Base-by-base conservation (phyloP, 2,329 filamentous ascomycete genomes). In the Tolypocladium sp. region DNA sequence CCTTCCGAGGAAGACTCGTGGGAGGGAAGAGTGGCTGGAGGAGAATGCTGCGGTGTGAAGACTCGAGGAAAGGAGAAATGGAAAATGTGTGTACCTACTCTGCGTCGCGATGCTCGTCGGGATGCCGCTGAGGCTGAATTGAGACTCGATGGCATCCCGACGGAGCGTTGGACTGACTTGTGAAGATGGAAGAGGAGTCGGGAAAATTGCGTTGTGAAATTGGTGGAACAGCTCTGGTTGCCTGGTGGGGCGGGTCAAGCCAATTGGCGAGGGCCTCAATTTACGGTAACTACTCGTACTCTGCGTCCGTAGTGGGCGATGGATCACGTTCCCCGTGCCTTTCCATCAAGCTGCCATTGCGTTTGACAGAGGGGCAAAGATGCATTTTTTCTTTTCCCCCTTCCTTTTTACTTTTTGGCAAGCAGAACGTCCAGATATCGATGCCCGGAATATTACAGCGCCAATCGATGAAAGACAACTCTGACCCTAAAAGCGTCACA, bases 1-100 rank as follows among this genome's bases (percentile, higher is more conserved):
- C 68, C 70, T 68, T 70, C 67, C 49, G 64, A 58, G 42, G 64
- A 72, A 70, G 69, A 73, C 71, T 74, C 71, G 70, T 74, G 55
- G 57, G 59, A 53, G 49, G 35, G 60, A 58, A 56, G 69, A 72
- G 70, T 69, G 69, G 65, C 70, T 71, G 69, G 64, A 65, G 53
- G 63, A 64, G 58, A 57, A 64, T 63, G 66, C 66, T 71, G 69
- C 69, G 38, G 13, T 27, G 25, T 2, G 4, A 33, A 4, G 30
- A 46, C 22, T 15, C 38, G 12, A 33, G 10, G 27, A 35, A 35
- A 22, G 2, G 30, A 35, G 4, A 35, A 4, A 52, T n/a, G 20
- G 30, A 35, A 12, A 12, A 52, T 10, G 7, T 13, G 10, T 7
- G 30, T 2, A 37, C 49, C 20, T 52, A 35, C 20, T 1, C 15